These are phyloP conservation scores for Saturnispora saitoi DNA, from an alignment of 805 yeast genomes.

Conservation along the genomic window DNA sequence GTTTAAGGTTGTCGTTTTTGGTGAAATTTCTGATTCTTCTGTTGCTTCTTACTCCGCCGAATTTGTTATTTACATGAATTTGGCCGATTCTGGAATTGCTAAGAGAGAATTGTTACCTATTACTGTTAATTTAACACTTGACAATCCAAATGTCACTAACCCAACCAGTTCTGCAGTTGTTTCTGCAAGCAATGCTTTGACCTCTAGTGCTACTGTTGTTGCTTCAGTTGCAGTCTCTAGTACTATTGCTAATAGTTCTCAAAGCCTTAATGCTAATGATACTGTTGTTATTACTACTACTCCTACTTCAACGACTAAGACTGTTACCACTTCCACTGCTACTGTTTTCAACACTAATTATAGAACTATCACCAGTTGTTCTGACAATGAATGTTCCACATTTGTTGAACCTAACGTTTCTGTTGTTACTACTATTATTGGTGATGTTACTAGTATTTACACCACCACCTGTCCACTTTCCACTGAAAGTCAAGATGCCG, in stretches of 20 bases:
- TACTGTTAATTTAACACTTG: conserved; percentile 11
- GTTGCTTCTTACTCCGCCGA: conserved; percentile 4
- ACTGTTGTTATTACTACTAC: neutral
- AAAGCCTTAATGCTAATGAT: neutral
- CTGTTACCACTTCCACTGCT: neutral
- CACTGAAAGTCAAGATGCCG: neutral
- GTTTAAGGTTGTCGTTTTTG: conserved; percentile 10
- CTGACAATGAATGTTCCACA: conserved; percentile 15
- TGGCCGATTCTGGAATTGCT: conserved; percentile 3
- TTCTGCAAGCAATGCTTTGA: neutral
- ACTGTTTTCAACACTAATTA: conserved; percentile 9
- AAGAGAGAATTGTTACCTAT: conserved; percentile 13
- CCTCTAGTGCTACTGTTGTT: too few relatives aligned
- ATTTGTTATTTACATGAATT: conserved; percentile 9
- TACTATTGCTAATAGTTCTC: neutral
- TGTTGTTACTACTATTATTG: conserved; percentile 20
- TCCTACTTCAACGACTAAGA: neutral
- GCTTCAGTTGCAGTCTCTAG: conserved; percentile 3
- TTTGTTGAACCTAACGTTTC: conserved; percentile 12
- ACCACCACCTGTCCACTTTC: conserved; percentile 19
- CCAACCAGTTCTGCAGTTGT: neutral
- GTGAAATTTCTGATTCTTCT: neutral
- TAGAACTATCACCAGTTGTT: conserved; percentile 19
- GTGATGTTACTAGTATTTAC: conserved; percentile 16
- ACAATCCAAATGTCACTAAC: conserved; percentile 4